Base-by-base conservation (phyloP, 495 filamentous ascomycete genomes). In the Neurospora sp. region DNA sequence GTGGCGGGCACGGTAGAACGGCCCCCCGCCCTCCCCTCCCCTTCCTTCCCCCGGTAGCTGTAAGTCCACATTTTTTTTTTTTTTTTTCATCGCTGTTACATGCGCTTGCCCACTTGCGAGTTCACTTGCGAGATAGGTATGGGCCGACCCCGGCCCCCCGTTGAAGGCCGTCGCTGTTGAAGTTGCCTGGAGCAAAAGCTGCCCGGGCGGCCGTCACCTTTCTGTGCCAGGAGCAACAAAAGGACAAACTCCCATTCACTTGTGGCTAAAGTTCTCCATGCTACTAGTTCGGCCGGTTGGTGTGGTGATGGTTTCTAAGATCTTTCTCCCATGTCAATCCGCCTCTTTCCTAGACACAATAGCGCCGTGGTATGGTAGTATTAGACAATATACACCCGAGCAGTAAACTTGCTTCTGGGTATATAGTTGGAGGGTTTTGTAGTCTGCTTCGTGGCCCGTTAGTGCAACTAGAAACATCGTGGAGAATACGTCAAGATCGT, bases 391-490 rank as follows among this genome's bases (percentile, higher is more conserved):
- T 9, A 0, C 42, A 44, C 18, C 8, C 7, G 18, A 44, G 16
- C 18, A 44, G 18, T 3, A n/a, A 44, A n/a, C 7, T n/a, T 44
- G 18, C 18, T n/a, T 44, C 7, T 8, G 42, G 16, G 44, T 12
- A 22, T 47, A 22, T 47, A 47, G 3, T n/a, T 20, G n/a, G 44
- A 10, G 8, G 44, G n/a, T 10, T 47, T 10, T 10, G 1, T 47
- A 0, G 18, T 44, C 3, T 18, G 1, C 0, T 42, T 1, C 0
- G 42, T 44, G 42, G 7, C 42, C 42, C 18, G 7, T n/a, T 44
- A n/a, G 18, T n/a, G 8, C 18, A n/a, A n/a, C 7, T n/a, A 0
- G 41, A 0, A 18, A 0, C 16, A 0, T 18, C 41, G 7, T 45
- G 3, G 18, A 45, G 2, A 1, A 18, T 8, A 42, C 2, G 41